Base-by-base conservation (phyloP, 768 basidiomycete genomes). In the Tephrocybe sp. region DNA sequence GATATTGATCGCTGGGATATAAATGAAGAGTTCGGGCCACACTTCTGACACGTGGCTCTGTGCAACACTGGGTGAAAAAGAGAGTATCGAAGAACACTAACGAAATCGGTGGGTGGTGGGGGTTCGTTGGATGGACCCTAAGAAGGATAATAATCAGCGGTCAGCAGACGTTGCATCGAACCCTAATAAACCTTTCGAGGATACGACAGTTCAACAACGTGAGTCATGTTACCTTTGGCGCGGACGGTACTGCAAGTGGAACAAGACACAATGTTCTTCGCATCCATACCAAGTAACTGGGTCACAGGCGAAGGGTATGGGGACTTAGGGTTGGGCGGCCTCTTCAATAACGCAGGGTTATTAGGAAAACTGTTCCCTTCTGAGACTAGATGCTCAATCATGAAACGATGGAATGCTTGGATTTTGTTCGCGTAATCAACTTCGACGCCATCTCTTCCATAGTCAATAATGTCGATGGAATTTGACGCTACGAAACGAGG, bases 361-460 rank as follows among this genome's bases (percentile, higher is more conserved):
- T 78, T 66, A 19, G 80, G 80, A 58, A 76, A 82, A 19, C 66
- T 64, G 53, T 83, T 87, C 3, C 85, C 86, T 67, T 94, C 91
- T 3, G 78, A 75, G 49, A 78, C 82, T 56, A 97, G 76, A 44
- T 86, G 86, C 53, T 97, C 94, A 44, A 97, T 68, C 31, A 97
- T 76, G 72, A 97, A 97, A 18, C 95, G 84, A 64, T 97, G 93
- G 74, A 97, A 97, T 13, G 82, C 81, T 67, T 97, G 97, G 34
- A 98, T 97, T 71, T 91, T 86, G 43, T 88, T 83, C 0, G 83
- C 85, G 57, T 97, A 92, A 57, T 90, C 84, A 33, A 84, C 76
- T 55, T 82, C 82, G n/a, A 73, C 72, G 9, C 76, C 72, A 56
- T 94, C 89, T 39, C 86, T 77, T 11, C 89, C 89, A 50, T 88